phyloP scores from a whole-genome alignment of 306 rosid species.

The Adenanthera pavonina region DNA sequence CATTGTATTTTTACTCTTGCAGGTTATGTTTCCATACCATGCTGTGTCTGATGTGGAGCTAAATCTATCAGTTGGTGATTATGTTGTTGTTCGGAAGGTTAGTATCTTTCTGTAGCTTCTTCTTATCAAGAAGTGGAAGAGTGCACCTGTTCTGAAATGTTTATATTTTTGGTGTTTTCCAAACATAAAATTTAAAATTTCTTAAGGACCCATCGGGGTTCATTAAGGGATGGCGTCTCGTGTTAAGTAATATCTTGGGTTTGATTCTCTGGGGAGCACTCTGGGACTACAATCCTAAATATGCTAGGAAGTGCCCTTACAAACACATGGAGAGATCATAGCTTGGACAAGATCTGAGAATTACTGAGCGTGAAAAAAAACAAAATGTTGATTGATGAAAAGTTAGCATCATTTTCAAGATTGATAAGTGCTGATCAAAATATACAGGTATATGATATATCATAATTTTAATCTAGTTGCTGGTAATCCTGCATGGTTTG shows the following conservation, averaged over 20 bases:
- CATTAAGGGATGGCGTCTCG: background rate
- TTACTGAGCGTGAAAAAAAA: background rate
- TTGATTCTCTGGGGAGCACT: conserved; percentile 2
- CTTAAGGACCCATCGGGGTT: background rate
- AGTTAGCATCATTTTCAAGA: conserved; percentile 27
- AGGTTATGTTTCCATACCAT: conserved; percentile 79
- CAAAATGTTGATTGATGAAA: background rate
- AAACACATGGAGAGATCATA: background rate
- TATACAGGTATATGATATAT: background rate
- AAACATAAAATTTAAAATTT: background rate
- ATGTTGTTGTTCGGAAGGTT: conserved; percentile 88
- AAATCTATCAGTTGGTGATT: conserved; percentile 79
- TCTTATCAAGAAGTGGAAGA: background rate
- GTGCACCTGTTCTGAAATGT: background rate
- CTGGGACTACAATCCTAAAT: conserved; percentile 22
- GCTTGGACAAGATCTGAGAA: background rate
- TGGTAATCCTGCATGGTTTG: no score
- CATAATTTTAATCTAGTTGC: conserved; percentile 8
- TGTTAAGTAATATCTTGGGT: background rate
- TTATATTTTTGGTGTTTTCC: background rate
- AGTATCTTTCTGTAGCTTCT: conserved; percentile 31
- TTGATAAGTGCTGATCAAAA: conserved; percentile 22
- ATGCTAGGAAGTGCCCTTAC: background rate
- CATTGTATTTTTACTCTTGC: conserved; percentile 41
- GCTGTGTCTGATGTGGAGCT: conserved; percentile 85